Evolutionary conservation across 2,329 filamentous ascomycete genomes (phyloP), one percentile per base, ranked within the genome.

Genomic region (Hymenoscyphus scutula): DNA sequence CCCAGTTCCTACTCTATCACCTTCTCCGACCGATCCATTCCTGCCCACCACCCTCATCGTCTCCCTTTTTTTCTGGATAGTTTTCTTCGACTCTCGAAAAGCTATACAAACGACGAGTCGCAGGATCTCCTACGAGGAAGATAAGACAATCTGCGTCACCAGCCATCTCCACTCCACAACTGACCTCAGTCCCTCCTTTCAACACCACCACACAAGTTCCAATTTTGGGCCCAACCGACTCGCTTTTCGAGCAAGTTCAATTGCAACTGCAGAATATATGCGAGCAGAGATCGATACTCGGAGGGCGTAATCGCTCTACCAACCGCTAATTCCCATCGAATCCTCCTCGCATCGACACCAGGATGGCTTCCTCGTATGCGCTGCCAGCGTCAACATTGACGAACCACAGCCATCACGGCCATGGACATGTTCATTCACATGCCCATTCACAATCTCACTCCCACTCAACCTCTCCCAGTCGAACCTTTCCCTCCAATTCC

Each of bases 341-440:
- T 48, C 41, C 41, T 45, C 19, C n/a, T 48, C 19, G 41, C 19
- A 48, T n/a, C 67, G n/a, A n/a, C n/a, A n/a, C n/a, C n/a, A 69
- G 30, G 29, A 75, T 75, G 73, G 72, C 72, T 64, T 74, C 73
- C 53, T 69, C 72, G 41, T 74, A 74, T 67, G 70, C 72, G 62
- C 68, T 74, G 29, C 73, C 73, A 56, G 71, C 69, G 45, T 73
- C 73, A 48, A 48, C 41, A 48, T 48, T 48, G 34, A 68, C 72
- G 48, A 71, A 73, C 53, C 72, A 74, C 58, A 62, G 63, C 55
- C 61, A 65, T 54, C 68, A 73, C 67, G 68, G 61, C 13, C 77
- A 77, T 67, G 68, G 61, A 11, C 77, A 77, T 63, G 68, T 72
- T 13, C 76, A 77, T 60, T 69, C 72, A 29, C 74, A 77, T 64